These are phyloP conservation scores for Penicillium atrosanguineum DNA, from an alignment of 495 filamentous ascomycete species.

Conservation along the genomic window DNA sequence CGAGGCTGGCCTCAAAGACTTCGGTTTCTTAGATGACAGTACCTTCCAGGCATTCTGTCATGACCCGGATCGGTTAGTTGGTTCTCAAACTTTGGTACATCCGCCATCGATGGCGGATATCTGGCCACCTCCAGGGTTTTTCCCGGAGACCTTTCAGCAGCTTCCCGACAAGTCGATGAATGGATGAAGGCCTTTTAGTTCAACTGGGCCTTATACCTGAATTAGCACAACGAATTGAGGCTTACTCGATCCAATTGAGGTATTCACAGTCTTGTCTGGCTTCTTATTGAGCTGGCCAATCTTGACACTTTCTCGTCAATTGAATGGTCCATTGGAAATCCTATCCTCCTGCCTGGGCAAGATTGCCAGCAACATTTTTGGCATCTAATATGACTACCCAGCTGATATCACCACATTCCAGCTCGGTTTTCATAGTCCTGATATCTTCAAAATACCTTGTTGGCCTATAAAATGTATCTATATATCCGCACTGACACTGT, in stretches of 20 bases:
- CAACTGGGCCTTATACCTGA: not conserved
- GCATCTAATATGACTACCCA: not conserved
- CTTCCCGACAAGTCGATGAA: conserved; percentile 26
- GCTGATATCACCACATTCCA: no score
- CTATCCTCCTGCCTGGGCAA: not conserved
- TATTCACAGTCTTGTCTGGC: not conserved
- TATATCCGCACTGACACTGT: not conserved
- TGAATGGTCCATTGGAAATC: not conserved
- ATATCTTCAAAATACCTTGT: not conserved
- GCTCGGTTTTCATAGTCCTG: not conserved
- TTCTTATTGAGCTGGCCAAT: not conserved
- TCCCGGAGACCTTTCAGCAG: conserved; percentile 45
- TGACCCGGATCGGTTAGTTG: conserved; percentile 48
- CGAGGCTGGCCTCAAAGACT: conserved; percentile 55
- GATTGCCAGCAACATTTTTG: not conserved
- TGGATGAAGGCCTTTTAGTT: conserved; percentile 12
- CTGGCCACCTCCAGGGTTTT: conserved; percentile 48
- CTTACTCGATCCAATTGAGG: not conserved
- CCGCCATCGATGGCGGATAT: conserved; percentile 47
- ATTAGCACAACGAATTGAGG: not conserved
- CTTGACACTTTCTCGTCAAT: not conserved
- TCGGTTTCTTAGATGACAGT: conserved; percentile 55
- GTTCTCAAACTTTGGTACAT: conserved; percentile 41
- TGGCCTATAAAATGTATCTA: conserved; percentile 7
- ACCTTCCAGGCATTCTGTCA: conserved; percentile 55